Conservation (phyloP, 2,329 filamentous ascomycete species). For the Chaetomium strumarium region DNA sequence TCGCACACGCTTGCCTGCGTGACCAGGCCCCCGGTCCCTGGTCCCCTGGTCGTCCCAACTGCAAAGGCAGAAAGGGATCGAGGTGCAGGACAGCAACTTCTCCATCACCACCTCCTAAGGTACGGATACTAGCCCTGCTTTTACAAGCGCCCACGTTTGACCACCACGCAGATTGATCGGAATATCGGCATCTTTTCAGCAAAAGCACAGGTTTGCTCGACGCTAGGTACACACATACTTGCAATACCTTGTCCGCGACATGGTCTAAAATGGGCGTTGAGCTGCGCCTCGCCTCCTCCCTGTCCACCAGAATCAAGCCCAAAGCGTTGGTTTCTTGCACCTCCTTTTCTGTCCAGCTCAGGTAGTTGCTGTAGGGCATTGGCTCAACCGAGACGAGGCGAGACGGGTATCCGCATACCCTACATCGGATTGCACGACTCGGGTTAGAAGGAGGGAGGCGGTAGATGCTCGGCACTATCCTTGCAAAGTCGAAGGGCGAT, state of each 20-base stretch:
- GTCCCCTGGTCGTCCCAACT: too few relatives aligned
- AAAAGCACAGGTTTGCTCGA: background rate
- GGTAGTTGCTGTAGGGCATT: background rate
- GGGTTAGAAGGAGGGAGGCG: background rate
- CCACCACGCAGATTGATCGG: background rate
- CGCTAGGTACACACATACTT: background rate
- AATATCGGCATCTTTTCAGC: background rate
- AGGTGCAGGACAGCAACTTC: background rate
- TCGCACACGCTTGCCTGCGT: background rate
- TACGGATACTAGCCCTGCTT: background rate
- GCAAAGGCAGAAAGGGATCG: too few relatives aligned
- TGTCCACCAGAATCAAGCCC: slow-evolving; percentile 6
- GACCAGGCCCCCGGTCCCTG: background rate
- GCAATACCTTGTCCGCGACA: background rate
- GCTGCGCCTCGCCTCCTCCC: slow-evolving; percentile 9
- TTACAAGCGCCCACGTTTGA: background rate
- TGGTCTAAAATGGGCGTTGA: slow-evolving; percentile 22
- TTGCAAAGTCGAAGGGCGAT: background rate
- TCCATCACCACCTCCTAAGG: background rate
- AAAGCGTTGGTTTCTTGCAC: background rate
- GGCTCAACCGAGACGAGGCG: background rate
- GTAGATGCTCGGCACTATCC: slow-evolving; percentile 12
- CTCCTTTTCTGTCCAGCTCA: background rate
- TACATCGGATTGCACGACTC: background rate
- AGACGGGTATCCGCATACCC: background rate